phyloP scores from a whole-genome alignment of 2,329 filamentous ascomycete species.

The Verticillium isaacii region DNA sequence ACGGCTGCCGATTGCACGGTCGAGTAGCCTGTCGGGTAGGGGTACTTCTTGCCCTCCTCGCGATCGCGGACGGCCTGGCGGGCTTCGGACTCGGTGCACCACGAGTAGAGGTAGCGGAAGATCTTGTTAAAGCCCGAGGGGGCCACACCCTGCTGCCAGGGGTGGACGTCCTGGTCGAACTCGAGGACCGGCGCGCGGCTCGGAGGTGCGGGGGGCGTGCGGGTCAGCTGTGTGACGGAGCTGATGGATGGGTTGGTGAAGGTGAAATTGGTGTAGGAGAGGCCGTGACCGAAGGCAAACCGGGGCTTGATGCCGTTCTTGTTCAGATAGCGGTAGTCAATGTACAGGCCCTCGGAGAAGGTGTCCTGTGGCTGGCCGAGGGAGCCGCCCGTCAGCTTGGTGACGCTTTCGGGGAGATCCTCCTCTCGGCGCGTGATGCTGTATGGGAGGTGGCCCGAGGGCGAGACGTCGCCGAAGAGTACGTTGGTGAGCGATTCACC shows the following conservation, averaged over 20 bases:
- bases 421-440: conserved; percentile 66
- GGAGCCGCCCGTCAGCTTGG: conserved; percentile 39
- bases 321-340: conserved; percentile 90
- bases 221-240: conserved; percentile 37
- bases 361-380: conserved; percentile 75
- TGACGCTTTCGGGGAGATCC: conserved; percentile 65
- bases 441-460: conserved; percentile 79
- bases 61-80: conserved; percentile 32
- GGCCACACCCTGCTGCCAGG: conserved; percentile 49
- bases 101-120: conserved; percentile 67
- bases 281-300: conserved; percentile 81
- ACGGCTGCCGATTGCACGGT: conserved; percentile 37
- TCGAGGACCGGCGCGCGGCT: conserved; percentile 34
- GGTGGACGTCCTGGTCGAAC: conserved; percentile 47
- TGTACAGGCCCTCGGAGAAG: conserved; percentile 77
- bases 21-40: conserved; percentile 64
- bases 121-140: conserved; percentile 55
- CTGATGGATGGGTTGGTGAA: conserved; percentile 47
- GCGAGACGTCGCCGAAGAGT: conserved; percentile 71
- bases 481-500: conserved; percentile 78
- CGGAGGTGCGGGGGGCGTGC: conserved; percentile 26
- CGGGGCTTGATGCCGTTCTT: conserved; percentile 67
- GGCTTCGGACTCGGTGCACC: conserved; percentile 41
- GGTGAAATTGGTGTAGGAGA: conserved; percentile 74
- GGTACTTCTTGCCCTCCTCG: conserved; percentile 36